Evolutionary conservation across 2,329 filamentous ascomycete genomes (phyloP).

Genomic region (Cladophialophora yegresii): DNA sequence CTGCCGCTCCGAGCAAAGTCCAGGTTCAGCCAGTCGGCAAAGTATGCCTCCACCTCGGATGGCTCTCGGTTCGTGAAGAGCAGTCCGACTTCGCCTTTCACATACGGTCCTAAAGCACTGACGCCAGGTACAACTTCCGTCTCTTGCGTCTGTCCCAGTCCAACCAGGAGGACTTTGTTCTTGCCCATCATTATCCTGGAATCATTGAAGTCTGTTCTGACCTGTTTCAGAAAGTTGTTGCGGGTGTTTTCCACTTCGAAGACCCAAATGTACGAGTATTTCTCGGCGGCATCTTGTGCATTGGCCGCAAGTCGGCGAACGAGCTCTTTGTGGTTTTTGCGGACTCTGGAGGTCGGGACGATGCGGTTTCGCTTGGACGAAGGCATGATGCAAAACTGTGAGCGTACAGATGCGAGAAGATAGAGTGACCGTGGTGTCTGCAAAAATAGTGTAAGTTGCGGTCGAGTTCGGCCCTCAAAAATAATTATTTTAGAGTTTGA

Average conservation of each 20-base stretch:
- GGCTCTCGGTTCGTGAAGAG: constrained; percentile 82
- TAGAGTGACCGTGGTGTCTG: not conserved
- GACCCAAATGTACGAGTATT: constrained; percentile 89
- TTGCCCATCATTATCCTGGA: constrained; percentile 90
- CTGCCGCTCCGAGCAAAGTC: constrained; percentile 92
- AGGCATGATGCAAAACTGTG: constrained; percentile 65
- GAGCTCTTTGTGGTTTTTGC: constrained; percentile 84
- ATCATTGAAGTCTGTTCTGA: constrained; percentile 42
- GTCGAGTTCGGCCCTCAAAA: not conserved
- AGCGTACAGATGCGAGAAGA: not conserved
- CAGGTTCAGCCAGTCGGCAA: constrained; percentile 69
- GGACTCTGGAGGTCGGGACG: constrained; percentile 85
- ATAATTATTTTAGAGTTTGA: not conserved
- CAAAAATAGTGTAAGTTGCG: not conserved
- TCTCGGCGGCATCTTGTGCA: constrained; percentile 79
- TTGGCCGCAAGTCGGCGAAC: constrained; percentile 85
- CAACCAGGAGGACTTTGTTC: constrained; percentile 97
- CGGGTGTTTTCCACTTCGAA: constrained; percentile 97
- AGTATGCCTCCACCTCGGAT: constrained; percentile 68
- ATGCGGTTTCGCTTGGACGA: constrained; percentile 92
- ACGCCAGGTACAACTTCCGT: constrained; percentile 80
- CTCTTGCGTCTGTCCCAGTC: constrained; percentile 75
- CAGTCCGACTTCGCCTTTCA: constrained; percentile 82
- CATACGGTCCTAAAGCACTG: constrained; percentile 66
- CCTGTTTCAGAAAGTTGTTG: constrained; percentile 67